Evolutionary conservation across 768 basidiomycete genomes (phyloP), one percentile per base, ranked within the genome.

Genomic region (Leccinum variicolor): DNA sequence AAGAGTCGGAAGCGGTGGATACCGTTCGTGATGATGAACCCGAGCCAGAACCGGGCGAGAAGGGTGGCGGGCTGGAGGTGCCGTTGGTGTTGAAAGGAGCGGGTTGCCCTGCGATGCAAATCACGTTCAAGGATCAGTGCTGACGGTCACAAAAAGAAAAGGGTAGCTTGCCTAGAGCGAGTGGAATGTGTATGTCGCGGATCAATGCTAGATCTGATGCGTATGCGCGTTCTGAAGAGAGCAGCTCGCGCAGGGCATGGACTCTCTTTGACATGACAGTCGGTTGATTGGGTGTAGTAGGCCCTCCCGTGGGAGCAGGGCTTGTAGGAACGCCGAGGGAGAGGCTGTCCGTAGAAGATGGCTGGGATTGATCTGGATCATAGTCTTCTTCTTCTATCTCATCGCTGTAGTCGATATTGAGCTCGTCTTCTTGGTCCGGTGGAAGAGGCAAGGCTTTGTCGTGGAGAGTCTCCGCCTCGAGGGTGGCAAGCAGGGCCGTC

Each of bases 161-260:
- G 39, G 61, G 54, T 13, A 41, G 78, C 81, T 60, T 74, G 83
- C 91, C 90, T 65, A 87, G 76, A 48, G 90, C 91, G 53, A 91
- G 73, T 6, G 90, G 90, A 41, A 92, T 85, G 63, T 93, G 86
- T 25, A 92, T 80, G 59, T 89, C 86, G 53, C 86, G 79, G 60
- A 93, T 84, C 54, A 92, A 76, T 15, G 86, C 86, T 26, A 94
- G 77, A 76, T 93, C 92, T n/a, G 84, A 85, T 13, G 91, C 86
- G 71, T 92, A 92, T 1, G 89, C 87, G 26, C 88, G 78, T 66
- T 94, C 91, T 21, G 89, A 89, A 11, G 86, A 83, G 47, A 93
- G 79, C 26, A 94, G 73, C 62, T 94, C 92, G 52, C 84, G 81
- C 21, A 93, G 75, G 9, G 90, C 90, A 69, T 93, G 87, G 23